These are phyloP conservation scores for Leavenworthia alabamica DNA, from an alignment of 345 rosid genomes.

Conservation along the genomic window DNA sequence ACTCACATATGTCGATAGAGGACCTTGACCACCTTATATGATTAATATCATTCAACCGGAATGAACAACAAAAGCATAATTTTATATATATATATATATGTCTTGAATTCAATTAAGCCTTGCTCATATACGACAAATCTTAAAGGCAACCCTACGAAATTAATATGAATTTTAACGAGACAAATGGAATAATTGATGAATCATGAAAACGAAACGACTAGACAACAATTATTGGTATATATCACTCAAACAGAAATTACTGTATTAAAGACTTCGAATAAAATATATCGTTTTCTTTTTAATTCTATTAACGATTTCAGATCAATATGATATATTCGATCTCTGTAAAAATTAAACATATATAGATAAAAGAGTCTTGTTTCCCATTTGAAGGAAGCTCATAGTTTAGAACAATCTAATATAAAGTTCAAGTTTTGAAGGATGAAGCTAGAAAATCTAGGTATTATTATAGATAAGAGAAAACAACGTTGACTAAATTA, in stretches of 20 bases:
- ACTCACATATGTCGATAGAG: background rate
- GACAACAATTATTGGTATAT: background rate
- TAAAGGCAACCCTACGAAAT: background rate
- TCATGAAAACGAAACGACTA: slow-evolving; percentile 10
- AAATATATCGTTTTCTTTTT: background rate
- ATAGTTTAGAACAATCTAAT: background rate
- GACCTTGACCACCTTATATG: background rate
- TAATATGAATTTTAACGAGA: background rate
- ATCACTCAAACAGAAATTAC: background rate
- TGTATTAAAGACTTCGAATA: background rate
- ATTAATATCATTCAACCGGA: background rate
- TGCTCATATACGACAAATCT: background rate
- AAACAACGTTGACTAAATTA: background rate
- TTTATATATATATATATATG: background rate
- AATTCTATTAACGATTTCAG: background rate
- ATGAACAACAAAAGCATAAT: background rate
- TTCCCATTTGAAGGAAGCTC: background rate
- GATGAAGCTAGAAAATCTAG: background rate
- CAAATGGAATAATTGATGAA: slow-evolving; percentile 1
- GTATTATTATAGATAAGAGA: background rate
- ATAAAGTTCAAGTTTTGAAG: background rate
- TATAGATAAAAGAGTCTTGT: background rate
- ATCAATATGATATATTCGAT: background rate
- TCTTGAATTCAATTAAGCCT: background rate
- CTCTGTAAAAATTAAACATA: background rate